Percentiles rank a stretch among this genome's conserved stretches.
phyloP scores from a whole-genome alignment of 2,329 filamentous ascomycete species.

The Venturia effusa region DNA sequence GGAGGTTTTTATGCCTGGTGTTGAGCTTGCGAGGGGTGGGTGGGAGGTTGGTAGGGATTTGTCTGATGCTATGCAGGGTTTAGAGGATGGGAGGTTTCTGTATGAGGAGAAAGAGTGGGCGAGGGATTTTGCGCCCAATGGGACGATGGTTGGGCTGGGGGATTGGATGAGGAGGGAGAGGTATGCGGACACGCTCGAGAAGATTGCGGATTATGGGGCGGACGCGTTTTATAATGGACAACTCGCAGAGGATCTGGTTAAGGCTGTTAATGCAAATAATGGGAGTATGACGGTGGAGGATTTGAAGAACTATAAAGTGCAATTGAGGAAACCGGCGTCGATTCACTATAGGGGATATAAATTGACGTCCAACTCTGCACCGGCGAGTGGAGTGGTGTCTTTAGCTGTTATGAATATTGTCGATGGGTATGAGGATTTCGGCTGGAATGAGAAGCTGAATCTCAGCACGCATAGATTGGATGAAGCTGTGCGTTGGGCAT shows the following conservation, averaged over 20 bases:
- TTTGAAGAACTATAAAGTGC: constrained; percentile 60
- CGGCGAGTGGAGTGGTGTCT: constrained; percentile 66
- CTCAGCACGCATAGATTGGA: constrained; percentile 72
- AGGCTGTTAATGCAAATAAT: constrained; percentile 54
- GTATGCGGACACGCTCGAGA: constrained; percentile 69
- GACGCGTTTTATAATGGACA: constrained; percentile 65
- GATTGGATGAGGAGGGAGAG: constrained; percentile 71
- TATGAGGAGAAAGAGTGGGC: constrained; percentile 70
- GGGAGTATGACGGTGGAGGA: constrained; percentile 83
- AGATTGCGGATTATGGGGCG: constrained; percentile 61
- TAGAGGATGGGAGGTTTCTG: constrained; percentile 45
- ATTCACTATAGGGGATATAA: constrained; percentile 52
- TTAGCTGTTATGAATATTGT: constrained; percentile 72
- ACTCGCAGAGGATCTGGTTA: constrained; percentile 64
- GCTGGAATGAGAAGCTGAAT: constrained; percentile 44
- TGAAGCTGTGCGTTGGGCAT: constrained; percentile 84
- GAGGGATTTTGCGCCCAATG: constrained; percentile 78
- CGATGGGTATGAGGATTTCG: constrained; percentile 61
- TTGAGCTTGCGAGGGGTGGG: constrained; percentile 61
- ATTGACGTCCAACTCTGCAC: constrained; percentile 59
- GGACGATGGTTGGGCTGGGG: constrained; percentile 57
- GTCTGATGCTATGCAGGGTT: constrained; percentile 61
- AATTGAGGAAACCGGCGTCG: constrained; percentile 48
- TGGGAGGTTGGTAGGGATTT: constrained; percentile 66
- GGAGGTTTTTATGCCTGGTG: constrained; percentile 61